A percentile compares a stretch with the other conserved stretches of the same genome.
Conservation (phyloP, 139 green algal genomes). For the Pleodorina starrii region DNA sequence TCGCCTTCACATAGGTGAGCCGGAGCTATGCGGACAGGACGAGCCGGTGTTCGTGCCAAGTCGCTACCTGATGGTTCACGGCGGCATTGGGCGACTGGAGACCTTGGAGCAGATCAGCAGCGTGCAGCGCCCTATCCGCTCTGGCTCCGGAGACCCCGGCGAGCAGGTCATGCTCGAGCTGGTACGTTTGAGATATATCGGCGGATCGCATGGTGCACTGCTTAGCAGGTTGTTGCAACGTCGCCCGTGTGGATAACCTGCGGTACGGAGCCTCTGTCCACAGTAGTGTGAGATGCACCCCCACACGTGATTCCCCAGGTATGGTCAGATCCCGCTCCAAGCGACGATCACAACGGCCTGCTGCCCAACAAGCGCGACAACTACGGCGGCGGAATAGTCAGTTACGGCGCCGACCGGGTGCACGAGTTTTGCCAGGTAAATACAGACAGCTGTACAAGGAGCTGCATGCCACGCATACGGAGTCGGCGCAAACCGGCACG, state of each 20-base stretch:
- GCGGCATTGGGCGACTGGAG: conserved; percentile 18
- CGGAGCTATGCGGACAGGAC: too few relatives aligned
- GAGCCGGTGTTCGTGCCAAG: neutral
- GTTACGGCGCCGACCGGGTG: conserved; percentile 2
- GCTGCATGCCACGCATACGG: too few relatives aligned
- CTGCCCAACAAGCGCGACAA: neutral
- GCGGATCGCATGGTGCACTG: too few relatives aligned
- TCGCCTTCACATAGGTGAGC: too few relatives aligned
- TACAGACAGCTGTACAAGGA: too few relatives aligned
- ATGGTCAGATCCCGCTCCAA: neutral
- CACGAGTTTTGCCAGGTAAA: conserved; percentile 12
- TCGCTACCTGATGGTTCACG: conserved; percentile 35
- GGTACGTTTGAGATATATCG: too few relatives aligned
- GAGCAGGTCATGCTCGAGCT: neutral
- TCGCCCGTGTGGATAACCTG: too few relatives aligned
- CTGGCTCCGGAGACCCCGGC: neutral
- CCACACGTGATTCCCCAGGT: too few relatives aligned
- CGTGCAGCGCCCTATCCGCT: neutral
- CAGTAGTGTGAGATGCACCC: too few relatives aligned
- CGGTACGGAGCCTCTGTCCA: too few relatives aligned
- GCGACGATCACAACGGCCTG: neutral
- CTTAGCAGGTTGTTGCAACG: too few relatives aligned
- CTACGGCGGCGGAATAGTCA: neutral
- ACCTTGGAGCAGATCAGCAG: neutral
- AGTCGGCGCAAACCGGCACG: too few relatives aligned